These are phyloP conservation scores for Candida fluviatilis DNA, from an alignment of 805 yeast genomes.

Conservation along the genomic window DNA sequence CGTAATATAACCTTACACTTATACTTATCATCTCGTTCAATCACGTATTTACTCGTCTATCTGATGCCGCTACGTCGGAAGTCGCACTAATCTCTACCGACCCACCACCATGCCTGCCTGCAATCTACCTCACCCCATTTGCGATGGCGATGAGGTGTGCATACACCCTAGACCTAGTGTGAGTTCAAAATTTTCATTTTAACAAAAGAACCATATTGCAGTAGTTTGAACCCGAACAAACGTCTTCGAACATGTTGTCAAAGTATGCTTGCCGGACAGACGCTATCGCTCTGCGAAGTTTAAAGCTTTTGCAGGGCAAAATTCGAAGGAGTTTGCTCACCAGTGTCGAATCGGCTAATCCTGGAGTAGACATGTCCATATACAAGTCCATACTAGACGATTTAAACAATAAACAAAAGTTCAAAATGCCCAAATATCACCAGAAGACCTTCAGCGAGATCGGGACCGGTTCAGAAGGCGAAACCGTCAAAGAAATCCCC, in stretches of 20 bases:
- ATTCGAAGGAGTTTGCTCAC: slow-evolving; percentile 3
- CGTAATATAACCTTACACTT: no score
- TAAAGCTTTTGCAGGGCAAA: background rate
- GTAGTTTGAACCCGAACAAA: background rate
- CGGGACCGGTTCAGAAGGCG: background rate
- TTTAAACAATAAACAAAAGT: slow-evolving; percentile 7
- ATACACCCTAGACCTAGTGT: background rate
- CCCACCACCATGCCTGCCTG: background rate
- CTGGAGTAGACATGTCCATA: slow-evolving; percentile 10
- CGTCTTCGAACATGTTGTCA: no score
- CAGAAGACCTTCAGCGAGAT: slow-evolving; percentile 3
- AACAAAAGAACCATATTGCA: background rate
- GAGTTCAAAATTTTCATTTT: background rate
- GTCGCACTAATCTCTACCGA: no score
- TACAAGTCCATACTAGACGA: slow-evolving; percentile 11
- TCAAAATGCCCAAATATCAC: background rate
- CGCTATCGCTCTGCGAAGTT: background rate
- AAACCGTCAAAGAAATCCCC: slow-evolving; percentile 5
- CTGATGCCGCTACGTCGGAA: no score
- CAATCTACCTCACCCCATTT: background rate
- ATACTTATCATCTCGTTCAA: background rate
- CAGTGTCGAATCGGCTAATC: background rate
- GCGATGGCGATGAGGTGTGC: slow-evolving; percentile 2
- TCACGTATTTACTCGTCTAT: background rate
- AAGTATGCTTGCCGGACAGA: background rate